These are phyloP conservation scores for Casuarina glauca DNA, from an alignment of 306 rosid species.

Conservation along the genomic window DNA sequence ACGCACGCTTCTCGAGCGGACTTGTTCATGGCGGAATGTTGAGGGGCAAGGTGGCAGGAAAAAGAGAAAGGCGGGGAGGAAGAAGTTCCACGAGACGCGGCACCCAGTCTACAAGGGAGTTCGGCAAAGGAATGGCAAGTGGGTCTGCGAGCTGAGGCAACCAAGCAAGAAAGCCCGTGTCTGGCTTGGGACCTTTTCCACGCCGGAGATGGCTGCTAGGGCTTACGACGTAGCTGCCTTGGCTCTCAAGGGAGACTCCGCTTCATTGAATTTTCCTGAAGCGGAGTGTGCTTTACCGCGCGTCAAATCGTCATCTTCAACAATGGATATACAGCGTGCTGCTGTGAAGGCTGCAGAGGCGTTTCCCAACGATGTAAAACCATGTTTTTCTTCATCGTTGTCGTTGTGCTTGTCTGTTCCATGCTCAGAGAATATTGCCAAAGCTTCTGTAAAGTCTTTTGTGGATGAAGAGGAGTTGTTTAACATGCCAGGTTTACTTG, in stretches of 20 bases:
- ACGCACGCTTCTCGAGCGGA: background rate
- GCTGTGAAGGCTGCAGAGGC: constrained; percentile 32
- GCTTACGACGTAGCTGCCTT: constrained; percentile 70
- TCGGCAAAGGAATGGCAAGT: constrained; percentile 62
- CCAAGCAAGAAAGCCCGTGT: constrained; percentile 51
- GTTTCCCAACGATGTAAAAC: background rate
- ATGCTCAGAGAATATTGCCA: constrained; percentile 2
- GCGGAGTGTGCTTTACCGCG: constrained; percentile 19
- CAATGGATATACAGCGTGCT: constrained; percentile 34
- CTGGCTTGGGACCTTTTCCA: constrained; percentile 67
- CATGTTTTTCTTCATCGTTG: background rate
- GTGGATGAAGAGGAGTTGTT: constrained; percentile 50
- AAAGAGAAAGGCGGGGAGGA: constrained; percentile 59
- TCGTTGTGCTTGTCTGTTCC: background rate
- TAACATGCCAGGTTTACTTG: constrained; percentile 46
- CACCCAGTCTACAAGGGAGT: constrained; percentile 75
- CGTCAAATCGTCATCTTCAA: constrained; percentile 22
- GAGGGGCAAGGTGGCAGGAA: constrained; percentile 5
- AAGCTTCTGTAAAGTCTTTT: constrained; percentile 1
- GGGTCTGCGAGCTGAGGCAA: constrained; percentile 76
- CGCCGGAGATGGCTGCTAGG: constrained; percentile 70
- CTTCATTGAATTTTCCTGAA: constrained; percentile 52
- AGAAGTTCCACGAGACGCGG: constrained; percentile 71
- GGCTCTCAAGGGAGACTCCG: constrained; percentile 48
- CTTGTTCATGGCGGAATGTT: background rate